Conservation (phyloP, 768 basidiomycete species). For the Lactifluus pinguis region DNA sequence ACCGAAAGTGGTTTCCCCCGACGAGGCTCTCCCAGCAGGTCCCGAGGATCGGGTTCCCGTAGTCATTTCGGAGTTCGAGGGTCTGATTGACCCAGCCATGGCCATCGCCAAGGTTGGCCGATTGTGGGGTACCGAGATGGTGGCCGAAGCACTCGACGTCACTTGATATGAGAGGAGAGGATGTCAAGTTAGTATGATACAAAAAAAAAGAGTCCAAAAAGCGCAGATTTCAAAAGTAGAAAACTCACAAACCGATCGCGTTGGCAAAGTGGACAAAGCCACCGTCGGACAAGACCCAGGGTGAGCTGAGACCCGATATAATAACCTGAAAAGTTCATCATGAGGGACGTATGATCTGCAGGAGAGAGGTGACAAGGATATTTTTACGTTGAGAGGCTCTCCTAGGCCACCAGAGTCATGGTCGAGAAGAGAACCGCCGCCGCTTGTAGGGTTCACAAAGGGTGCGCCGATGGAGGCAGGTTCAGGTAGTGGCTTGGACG, state of each 20-base stretch:
- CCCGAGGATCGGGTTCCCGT: constrained; percentile 28
- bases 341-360: neutral
- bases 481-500: neutral
- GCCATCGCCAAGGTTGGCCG: constrained; percentile 42
- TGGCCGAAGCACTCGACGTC: constrained; percentile 25
- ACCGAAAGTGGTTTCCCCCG: constrained; percentile 18
- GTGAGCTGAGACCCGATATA: constrained; percentile 15
- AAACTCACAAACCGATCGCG: constrained; percentile 12
- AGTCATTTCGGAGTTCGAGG: constrained; percentile 38
- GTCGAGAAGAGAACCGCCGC: constrained; percentile 1
- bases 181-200: neutral
- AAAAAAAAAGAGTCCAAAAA: neutral
- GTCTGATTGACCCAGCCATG: constrained; percentile 37
- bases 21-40: constrained; percentile 33
- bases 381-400: constrained; percentile 18
- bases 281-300: constrained; percentile 6
- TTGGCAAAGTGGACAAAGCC: constrained; percentile 8
- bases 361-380: neutral
- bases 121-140: constrained; percentile 30
- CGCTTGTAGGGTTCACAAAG: neutral
- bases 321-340: constrained; percentile 7
- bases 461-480: neutral
- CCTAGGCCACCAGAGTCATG: neutral
- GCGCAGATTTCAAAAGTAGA: neutral
- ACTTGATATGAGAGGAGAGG: neutral